Evolutionary conservation across 345 rosid genomes (phyloP).

Genomic region (Pistacia integerrima): DNA sequence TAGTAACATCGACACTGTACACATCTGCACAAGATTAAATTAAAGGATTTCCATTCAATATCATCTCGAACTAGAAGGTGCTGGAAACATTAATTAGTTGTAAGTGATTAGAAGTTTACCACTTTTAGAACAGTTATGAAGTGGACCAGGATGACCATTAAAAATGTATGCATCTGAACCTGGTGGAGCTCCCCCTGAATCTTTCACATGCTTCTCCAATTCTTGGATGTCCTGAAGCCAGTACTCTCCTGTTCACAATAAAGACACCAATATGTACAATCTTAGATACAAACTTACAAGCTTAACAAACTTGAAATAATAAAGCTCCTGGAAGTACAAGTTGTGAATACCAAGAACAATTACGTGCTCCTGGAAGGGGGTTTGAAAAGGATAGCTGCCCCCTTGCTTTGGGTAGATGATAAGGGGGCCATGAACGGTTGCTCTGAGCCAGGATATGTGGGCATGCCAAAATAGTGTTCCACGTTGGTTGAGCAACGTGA

Average conservation of each 20-base stretch:
- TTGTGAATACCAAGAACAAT: conserved; percentile 21
- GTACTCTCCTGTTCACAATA: conserved; percentile 6
- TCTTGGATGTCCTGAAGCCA: conserved; percentile 15
- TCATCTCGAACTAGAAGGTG: neutral
- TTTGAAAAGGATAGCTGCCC: conserved; percentile 27
- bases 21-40: conserved; percentile 10
- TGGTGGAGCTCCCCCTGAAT: conserved; percentile 15
- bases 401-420: conserved; percentile 41
- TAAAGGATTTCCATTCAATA: neutral
- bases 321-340: neutral
- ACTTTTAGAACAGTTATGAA: neutral
- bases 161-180: conserved; percentile 17
- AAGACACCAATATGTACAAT: neutral
- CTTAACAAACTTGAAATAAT: no score
- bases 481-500: conserved; percentile 30
- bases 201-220: conserved; percentile 15
- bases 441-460: conserved; percentile 38
- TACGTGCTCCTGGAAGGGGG: conserved; percentile 31
- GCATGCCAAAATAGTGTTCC: conserved; percentile 61
- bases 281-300: neutral
- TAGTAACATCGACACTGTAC: conserved; percentile 1
- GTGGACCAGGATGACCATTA: conserved; percentile 14
- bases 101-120: neutral
- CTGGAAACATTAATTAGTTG: neutral
- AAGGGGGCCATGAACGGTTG: conserved; percentile 49